phyloP scores from a whole-genome alignment of 345 rosid genomes.

The Anastatica hierochuntica region DNA sequence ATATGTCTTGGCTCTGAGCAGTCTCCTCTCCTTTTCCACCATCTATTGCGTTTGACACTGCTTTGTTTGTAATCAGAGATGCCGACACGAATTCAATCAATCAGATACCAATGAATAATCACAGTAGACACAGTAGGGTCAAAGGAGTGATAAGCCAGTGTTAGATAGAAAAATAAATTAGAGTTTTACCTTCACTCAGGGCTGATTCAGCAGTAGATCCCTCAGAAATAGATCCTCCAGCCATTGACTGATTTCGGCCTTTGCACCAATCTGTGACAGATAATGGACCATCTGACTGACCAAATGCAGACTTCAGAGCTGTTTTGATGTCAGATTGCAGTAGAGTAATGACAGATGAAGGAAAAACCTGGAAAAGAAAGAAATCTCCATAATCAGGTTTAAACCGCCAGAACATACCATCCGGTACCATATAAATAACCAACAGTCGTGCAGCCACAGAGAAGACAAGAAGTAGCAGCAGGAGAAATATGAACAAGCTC shows the following conservation, averaged over 20 bases:
- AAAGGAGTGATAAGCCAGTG: conserved; percentile 37
- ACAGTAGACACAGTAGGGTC: conserved; percentile 1
- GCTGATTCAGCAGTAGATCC: conserved; percentile 73
- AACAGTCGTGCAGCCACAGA: background rate
- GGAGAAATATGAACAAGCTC: conserved; percentile 4
- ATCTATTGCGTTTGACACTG: conserved; percentile 39
- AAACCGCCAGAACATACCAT: background rate
- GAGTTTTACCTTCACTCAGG: conserved; percentile 60
- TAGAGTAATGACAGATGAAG: conserved; percentile 70
- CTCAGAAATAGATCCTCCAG: conserved; percentile 45
- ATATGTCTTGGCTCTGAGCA: conserved; percentile 56
- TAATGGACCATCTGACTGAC: conserved; percentile 79
- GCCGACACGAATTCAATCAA: background rate
- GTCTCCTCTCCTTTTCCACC: conserved; percentile 63
- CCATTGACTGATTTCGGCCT: conserved; percentile 63
- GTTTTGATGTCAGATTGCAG: conserved; percentile 83
- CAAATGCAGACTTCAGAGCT: conserved; percentile 84
- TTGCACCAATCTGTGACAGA: conserved; percentile 91
- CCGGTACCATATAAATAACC: background rate
- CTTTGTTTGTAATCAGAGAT: conserved; percentile 6
- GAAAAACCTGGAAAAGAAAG: conserved; percentile 52
- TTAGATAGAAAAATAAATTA: conserved; percentile 49
- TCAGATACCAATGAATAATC: conserved; percentile 4
- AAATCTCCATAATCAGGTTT: conserved; percentile 15
- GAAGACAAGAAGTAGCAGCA: background rate